Conservation (phyloP, 805 yeast genomes). For the Candida coquimbonensis region DNA sequence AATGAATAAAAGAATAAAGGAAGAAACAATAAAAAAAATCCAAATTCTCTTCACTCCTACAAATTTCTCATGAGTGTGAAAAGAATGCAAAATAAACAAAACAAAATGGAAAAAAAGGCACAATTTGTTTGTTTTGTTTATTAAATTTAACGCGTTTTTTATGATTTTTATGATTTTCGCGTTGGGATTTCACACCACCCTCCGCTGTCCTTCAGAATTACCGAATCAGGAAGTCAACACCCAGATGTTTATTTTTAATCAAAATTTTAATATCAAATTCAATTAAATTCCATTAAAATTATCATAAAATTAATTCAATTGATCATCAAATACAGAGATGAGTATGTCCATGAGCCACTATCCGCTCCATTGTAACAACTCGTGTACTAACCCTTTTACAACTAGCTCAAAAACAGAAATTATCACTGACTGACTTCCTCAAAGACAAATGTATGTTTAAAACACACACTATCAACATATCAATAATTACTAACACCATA, state of each 20-base stretch:
- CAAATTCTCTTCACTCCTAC: background rate
- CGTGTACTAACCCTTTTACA: background rate
- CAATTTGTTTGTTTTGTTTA: background rate
- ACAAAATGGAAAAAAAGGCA: too few relatives aligned
- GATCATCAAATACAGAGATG: background rate
- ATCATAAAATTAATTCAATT: background rate
- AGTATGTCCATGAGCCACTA: background rate
- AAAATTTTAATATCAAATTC: background rate
- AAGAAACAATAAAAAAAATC: background rate
- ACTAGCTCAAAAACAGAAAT: constrained; percentile 16
- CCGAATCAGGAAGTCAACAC: constrained; percentile 9
- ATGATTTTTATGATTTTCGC: too few relatives aligned
- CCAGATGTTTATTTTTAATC: background rate
- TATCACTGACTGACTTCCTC: constrained; percentile 20
- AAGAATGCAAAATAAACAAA: too few relatives aligned
- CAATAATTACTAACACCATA: background rate
- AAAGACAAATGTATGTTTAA: constrained; percentile 17
- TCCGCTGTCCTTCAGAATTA: background rate
- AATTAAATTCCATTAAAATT: background rate
- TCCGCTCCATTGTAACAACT: too few relatives aligned
- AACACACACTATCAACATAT: background rate
- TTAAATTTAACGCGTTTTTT: background rate
- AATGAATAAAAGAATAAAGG: background rate
- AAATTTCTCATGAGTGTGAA: too few relatives aligned
- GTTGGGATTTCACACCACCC: too few relatives aligned